Evolutionary conservation across 352 stramenopile genomes (phyloP), one percentile per base, ranked within the genome.

Genomic region (Phytopythium boreale): DNA sequence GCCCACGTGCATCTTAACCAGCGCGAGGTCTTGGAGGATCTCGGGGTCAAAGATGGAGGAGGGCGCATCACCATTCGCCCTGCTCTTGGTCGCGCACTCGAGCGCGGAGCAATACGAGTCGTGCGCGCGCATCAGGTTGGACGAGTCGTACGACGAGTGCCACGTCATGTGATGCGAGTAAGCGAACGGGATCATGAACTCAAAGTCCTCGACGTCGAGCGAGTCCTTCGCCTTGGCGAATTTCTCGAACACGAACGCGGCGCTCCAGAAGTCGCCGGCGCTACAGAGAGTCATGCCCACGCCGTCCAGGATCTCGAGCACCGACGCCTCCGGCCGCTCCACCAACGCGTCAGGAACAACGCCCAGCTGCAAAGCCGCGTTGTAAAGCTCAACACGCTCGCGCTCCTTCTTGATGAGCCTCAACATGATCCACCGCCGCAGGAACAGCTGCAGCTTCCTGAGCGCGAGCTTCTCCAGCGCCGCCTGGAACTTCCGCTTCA

Each of bases 141-240:
- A 77, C 27, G 64, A 31, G 47, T 89, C 82, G 56, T 82, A 84
- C 2, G 79, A 87, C 4, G 55, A 31, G 58, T 93, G 78, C 84
- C 84, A 93, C 9, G 75, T 57, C 75, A 80, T 82, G 73, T 91
- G 82, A 61, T 93, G 84, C 26, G 71, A 75, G 61, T 90, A 84
- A 4, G 80, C 84, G 24, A 91, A 73, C 8, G 68, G 59, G 15
- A 84, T 46, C 3, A 39, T 19, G 12, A 67, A 49, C 20, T 68
- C 49, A 24, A 70, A 43, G 19, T 75, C 56, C 22, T 46, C 27
- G 29, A 9, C 59, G n/a, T 50, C 36, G 41, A 53, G 27, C 29
- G 56, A 15, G 46, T 71, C 61, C 47, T 68, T 60, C 57, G 64
- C 37, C 51, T 52, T 63, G 3, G 43, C 64, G 0, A 58, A 60